Base-by-base conservation (phyloP, 176 grass and related monocot species). In the Ensete ventricosum region DNA sequence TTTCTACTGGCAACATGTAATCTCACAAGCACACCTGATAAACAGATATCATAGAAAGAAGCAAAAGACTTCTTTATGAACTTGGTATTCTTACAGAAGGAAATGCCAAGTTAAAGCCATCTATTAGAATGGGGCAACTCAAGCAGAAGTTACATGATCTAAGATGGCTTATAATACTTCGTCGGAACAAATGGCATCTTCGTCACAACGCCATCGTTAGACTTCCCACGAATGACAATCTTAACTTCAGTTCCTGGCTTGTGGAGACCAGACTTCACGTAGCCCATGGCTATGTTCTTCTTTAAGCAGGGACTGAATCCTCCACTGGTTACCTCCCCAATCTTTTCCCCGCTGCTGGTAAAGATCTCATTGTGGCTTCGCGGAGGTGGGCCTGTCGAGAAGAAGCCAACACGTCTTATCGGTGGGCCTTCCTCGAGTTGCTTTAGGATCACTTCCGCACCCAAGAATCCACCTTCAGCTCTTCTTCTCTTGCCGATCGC, bases 111-210 rank as follows among this genome's bases (percentile, higher is more conserved):
- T 62, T 62, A 17, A n/a, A 62, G 17, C 14, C 57, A n/a, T n/a
- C 57, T n/a, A 62, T 21, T 62, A 62, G 57, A 14, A 62, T 62
- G 17, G 48, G 48, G 12, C 13, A 50, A 68, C 11, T 16, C 7
- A 17, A 16, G 27, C 12, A 69, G 13, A 69, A 69, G 29, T 69
- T 69, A 12, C 29, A 55, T 55, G 60, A 65, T 85, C 78, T 94
- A 94, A 0, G 86, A 69, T 74, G 86, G 79, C 62, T 88, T 99
- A 78, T 99, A 99, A 74, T 99, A 99, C 69, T 99, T 94, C 53
- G 96, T 91, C 9, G 88, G 86, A 69, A 99, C 96, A n/a, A 99
- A 99, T 11, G 96, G 96, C 96, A 95, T 99, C 89, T 99, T 99
- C 53, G 96, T 89, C 50, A 91, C 74, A 3, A 86, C 84, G 1